These are phyloP conservation scores for Tripterygium wilfordii DNA, from an alignment of 177 flowering plant genomes.

Conservation along the genomic window DNA sequence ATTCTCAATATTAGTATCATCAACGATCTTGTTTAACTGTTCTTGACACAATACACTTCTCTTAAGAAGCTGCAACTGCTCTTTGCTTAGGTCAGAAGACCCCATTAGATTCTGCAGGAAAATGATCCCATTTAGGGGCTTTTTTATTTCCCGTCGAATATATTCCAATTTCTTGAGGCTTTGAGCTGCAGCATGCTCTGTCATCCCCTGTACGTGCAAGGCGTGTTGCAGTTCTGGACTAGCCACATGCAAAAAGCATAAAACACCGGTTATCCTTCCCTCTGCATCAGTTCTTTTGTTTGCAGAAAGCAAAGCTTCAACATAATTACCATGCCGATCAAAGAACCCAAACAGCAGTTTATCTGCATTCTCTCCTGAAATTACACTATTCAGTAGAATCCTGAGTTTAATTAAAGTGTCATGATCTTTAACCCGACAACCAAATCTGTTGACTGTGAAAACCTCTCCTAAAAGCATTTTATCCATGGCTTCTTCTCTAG, in stretches of 20 bases:
- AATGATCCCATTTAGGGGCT: conserved; percentile 52
- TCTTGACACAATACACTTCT: conserved; percentile 47
- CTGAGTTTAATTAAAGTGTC: conserved; percentile 63
- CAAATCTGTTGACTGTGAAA: conserved; percentile 43
- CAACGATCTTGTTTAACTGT: conserved; percentile 52
- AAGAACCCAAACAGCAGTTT: conserved; percentile 65
- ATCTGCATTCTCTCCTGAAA: conserved; percentile 55
- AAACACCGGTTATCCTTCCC: conserved; percentile 55
- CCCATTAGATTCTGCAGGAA: conserved; percentile 47
- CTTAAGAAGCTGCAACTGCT: conserved; percentile 51
- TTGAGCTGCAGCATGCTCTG: conserved; percentile 55
- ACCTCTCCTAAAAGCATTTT: conserved; percentile 77
- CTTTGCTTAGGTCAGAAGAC: conserved; percentile 42
- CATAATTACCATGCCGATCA: conserved; percentile 42
- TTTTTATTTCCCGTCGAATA: conserved; percentile 55
- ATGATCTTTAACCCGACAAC: conserved; percentile 66
- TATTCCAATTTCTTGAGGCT: conserved; percentile 56
- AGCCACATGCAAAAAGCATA: conserved; percentile 73
- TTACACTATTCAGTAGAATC: conserved; percentile 53
- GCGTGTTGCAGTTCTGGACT: conserved; percentile 78
- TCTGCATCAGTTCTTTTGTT: conserved; percentile 48
- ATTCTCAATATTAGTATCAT: conserved; percentile 57
- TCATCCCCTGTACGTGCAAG: conserved; percentile 48
- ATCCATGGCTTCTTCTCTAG: conserved; percentile 48
- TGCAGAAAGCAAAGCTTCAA: conserved; percentile 67